Evolutionary conservation across 2,329 filamentous ascomycete genomes (phyloP).

Genomic region (Ophioceras dolichostomum): DNA sequence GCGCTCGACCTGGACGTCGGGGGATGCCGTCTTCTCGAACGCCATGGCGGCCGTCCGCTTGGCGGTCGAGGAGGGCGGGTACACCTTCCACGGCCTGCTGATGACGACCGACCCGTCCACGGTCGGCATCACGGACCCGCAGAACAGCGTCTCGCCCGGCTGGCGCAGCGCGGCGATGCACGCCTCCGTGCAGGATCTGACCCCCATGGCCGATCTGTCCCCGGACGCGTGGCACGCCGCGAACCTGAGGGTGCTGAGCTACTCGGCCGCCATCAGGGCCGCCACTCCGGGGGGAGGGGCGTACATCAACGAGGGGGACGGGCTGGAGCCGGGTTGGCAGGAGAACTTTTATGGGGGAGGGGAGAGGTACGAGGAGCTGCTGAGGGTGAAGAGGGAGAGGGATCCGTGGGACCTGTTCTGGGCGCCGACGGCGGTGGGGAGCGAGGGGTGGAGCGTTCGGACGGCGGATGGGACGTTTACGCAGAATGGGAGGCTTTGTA

Average conservation of each 20-base stretch:
- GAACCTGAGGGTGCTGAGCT: slow-evolving; percentile 5
- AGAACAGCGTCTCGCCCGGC: slow-evolving; percentile 11
- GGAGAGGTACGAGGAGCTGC: slow-evolving; percentile 15
- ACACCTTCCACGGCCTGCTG: slow-evolving; percentile 21
- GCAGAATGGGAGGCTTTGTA: slow-evolving; percentile 7
- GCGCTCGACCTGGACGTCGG: slow-evolving; percentile 16
- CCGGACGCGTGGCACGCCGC: slow-evolving; percentile 3
- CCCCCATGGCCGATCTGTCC: slow-evolving; percentile 5
- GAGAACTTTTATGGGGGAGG: slow-evolving; percentile 20
- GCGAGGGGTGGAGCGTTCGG: slow-evolving; percentile 7
- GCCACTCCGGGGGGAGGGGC: slow-evolving; percentile 18
- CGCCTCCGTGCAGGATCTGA: slow-evolving; percentile 9
- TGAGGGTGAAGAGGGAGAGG: slow-evolving; percentile 24
- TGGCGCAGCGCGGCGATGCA: slow-evolving; percentile 12
- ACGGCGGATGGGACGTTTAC: slow-evolving; percentile 5
- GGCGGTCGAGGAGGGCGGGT: slow-evolving; percentile 21
- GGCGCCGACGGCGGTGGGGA: slow-evolving; percentile 7
- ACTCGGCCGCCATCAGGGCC: slow-evolving; percentile 9
- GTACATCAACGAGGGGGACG: slow-evolving; percentile 28
- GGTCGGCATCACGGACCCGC: slow-evolving; percentile 7
- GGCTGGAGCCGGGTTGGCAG: slow-evolving; percentile 20
- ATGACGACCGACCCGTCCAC: slow-evolving; percentile 13
- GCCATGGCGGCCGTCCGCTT: slow-evolving; percentile 17
- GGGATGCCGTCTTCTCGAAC: slow-evolving; percentile 9
- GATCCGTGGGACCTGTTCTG: slow-evolving; percentile 24